Percentiles rank a stretch among this genome's conserved stretches.
Evolutionary conservation across 345 rosid species (phyloP).

Genomic region (Tarenaya hassleriana): DNA sequence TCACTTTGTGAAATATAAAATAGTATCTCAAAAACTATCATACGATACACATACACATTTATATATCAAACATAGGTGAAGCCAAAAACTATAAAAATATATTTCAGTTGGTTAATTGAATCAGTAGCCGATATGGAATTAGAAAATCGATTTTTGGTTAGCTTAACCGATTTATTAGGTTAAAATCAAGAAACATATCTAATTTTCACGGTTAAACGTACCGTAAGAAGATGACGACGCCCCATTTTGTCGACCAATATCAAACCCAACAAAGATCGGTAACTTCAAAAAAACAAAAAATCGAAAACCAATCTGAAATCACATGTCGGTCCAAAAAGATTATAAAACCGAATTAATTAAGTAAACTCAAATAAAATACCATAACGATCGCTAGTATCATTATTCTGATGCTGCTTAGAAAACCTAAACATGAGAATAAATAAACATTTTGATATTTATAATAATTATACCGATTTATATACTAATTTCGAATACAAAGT

Average conservation of each 20-base stretch:
- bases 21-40: too few species aligned
- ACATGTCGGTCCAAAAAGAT: background rate
- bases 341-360: background rate
- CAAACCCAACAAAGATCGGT: conserved; percentile 30
- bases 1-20: too few species aligned
- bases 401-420: background rate
- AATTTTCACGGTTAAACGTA: too few species aligned
- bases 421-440: too few species aligned
- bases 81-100: conserved; percentile 26
- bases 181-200: too few species aligned
- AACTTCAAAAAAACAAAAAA: conserved; percentile 17
- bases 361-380: background rate
- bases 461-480: background rate
- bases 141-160: background rate
- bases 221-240: conserved; percentile 31
- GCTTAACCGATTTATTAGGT: background rate
- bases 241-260: conserved; percentile 32
- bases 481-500: too few species aligned
- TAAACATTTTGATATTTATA: too few species aligned
- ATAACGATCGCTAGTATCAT: background rate
- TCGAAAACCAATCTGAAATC: background rate
- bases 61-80: conserved; percentile 19
- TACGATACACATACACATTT: too few species aligned
- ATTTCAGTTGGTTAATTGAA: too few species aligned
- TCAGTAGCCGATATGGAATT: too few species aligned